phyloP scores from a whole-genome alignment of 2,329 filamentous ascomycete species.

The Cercospora janseana region DNA sequence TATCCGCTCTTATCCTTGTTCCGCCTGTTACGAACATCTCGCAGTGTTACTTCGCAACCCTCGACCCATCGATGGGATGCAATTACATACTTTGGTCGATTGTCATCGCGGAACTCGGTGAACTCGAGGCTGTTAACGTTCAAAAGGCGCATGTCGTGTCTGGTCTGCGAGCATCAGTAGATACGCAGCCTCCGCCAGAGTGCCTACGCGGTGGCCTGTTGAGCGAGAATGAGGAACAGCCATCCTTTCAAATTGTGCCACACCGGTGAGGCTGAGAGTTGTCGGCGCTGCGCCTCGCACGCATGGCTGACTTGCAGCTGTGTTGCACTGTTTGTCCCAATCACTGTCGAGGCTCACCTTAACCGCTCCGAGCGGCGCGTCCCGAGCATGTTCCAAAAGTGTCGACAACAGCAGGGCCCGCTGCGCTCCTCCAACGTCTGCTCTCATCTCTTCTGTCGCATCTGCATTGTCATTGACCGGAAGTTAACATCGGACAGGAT shows the following conservation, averaged over 20 bases:
- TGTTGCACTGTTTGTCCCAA: no score
- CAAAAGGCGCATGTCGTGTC: constrained; percentile 18
- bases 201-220: neutral
- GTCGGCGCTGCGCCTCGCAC: constrained; percentile 1
- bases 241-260: neutral
- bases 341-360: no score
- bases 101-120: constrained; percentile 19
- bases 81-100: constrained; percentile 21
- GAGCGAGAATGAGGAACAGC: neutral
- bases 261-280: neutral
- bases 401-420: no score
- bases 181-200: neutral
- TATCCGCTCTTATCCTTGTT: constrained; percentile 19
- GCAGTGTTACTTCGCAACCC: constrained; percentile 18
- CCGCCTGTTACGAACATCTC: constrained; percentile 16
- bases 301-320: neutral
- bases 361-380: no score
- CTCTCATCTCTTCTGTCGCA: no score
- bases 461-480: no score
- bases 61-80: constrained; percentile 25
- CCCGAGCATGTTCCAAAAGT: no score
- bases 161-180: neutral
- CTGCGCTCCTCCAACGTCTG: no score
- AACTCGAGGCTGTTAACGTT: constrained; percentile 22
- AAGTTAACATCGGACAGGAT: no score